Conservation (phyloP, 805 yeast species). For the Candida nitratophila region DNA sequence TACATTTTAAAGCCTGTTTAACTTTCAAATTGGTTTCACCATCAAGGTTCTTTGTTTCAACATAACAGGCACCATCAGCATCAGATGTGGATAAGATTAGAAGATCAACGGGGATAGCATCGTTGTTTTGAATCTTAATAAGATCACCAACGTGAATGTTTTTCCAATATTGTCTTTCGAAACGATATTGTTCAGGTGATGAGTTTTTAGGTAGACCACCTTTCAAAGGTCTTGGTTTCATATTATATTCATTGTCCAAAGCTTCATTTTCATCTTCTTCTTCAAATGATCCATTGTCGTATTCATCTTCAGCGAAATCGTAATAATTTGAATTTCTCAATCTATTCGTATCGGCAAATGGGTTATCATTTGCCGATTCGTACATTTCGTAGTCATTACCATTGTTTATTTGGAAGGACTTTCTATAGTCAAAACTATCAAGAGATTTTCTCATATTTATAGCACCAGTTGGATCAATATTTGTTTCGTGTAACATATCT, state of each 20-base stretch:
- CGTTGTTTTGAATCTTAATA: slow-evolving; percentile 62
- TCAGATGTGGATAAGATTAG: slow-evolving; percentile 61
- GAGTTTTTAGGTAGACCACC: slow-evolving; percentile 22
- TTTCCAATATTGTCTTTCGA: slow-evolving; percentile 43
- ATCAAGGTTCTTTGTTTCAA: slow-evolving; percentile 66
- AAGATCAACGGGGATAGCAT: slow-evolving; percentile 75
- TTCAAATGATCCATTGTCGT: slow-evolving; percentile 21
- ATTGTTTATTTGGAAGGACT: slow-evolving; percentile 14
- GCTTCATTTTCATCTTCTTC: slow-evolving; percentile 32
- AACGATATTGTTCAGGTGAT: background rate
- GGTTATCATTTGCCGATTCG: slow-evolving; percentile 1
- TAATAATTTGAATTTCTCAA: background rate
- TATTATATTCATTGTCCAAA: slow-evolving; percentile 4
- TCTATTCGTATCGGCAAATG: slow-evolving; percentile 3
- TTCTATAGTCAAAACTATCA: slow-evolving; percentile 28
- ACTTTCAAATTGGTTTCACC: slow-evolving; percentile 73
- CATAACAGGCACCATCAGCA: slow-evolving; percentile 55
- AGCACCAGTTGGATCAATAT: background rate
- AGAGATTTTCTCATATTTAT: slow-evolving; percentile 12
- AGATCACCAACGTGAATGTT: slow-evolving; percentile 68
- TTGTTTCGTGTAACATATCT: background rate
- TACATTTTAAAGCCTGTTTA: slow-evolving; percentile 46
- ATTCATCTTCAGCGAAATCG: slow-evolving; percentile 3
- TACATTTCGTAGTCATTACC: slow-evolving; percentile 43
- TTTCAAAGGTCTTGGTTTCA: slow-evolving; percentile 22